Evolutionary conservation across 169 alveolate species (phyloP).

Genomic region (Pseudocohnilembus persalinus): DNA sequence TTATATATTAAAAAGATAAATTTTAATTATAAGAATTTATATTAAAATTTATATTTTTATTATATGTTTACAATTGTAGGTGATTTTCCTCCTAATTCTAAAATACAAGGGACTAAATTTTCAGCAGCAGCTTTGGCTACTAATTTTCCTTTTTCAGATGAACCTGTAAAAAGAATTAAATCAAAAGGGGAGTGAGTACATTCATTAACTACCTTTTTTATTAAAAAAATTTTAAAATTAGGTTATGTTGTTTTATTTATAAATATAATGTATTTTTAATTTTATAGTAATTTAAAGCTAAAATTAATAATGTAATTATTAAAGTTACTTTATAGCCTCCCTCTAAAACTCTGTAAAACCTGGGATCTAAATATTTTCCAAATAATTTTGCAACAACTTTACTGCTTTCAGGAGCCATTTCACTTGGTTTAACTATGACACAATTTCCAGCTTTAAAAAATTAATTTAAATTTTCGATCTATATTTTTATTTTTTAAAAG

Average conservation of each 20-base stretch:
- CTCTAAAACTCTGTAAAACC: constrained; percentile 52
- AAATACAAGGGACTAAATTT: constrained; percentile 80
- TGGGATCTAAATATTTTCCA: constrained; percentile 52
- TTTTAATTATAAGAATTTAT: constrained; percentile 47
- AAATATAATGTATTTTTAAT: constrained; percentile 50
- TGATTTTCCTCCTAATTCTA: constrained; percentile 90
- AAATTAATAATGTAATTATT: constrained; percentile 2
- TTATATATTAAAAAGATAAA: too few relatives aligned
- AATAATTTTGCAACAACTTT: constrained; percentile 59
- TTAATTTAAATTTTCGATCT: too few relatives aligned
- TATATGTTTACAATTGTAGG: constrained; percentile 77
- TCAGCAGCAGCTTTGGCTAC: constrained; percentile 89
- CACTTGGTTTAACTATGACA: constrained; percentile 84
- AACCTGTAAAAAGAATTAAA: constrained; percentile 83
- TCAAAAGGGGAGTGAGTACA: constrained; percentile 19
- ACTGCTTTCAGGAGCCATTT: constrained; percentile 73
- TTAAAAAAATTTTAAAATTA: constrained; percentile 58
- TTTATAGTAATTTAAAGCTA: constrained; percentile 28
- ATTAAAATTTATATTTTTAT: constrained; percentile 46
- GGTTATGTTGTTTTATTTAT: constrained; percentile 53
- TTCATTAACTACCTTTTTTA: constrained; percentile 68
- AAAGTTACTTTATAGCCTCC: constrained; percentile 59
- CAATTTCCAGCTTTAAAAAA: constrained; percentile 71
- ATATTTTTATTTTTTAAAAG: too few relatives aligned
- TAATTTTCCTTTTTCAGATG: constrained; percentile 85